A percentile compares a stretch with the other conserved stretches of the same genome.
Evolutionary conservation across 306 rosid genomes (phyloP).

Genomic region (Sicyos baderoa): DNA sequence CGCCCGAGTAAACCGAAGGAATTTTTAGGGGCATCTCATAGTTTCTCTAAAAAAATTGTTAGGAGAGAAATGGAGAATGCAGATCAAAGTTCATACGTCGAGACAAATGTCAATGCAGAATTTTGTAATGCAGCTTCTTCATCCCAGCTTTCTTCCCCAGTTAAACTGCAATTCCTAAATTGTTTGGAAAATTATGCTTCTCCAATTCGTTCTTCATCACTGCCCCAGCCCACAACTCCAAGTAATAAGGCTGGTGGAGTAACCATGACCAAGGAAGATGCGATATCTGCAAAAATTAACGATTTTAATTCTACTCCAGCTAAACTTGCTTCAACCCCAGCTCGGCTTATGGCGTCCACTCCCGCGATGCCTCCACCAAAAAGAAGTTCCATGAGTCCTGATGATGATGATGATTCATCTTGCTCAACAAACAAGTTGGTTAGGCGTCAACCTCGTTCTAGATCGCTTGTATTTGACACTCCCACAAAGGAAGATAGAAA

Average conservation of each 20-base stretch:
- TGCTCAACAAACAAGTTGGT: constrained; percentile 38
- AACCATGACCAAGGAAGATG: constrained; percentile 26
- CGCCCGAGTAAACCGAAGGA: constrained; percentile 24
- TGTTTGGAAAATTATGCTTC: constrained; percentile 15
- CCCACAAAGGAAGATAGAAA: constrained; percentile 42
- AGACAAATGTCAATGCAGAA: constrained; percentile 17
- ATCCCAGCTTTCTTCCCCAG: constrained; percentile 21
- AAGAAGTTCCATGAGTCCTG: constrained; percentile 49
- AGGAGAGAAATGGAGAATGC: too few relatives aligned
- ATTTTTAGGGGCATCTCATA: constrained; percentile 37
- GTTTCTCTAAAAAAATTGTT: constrained; percentile 32
- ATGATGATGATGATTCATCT: constrained; percentile 20
- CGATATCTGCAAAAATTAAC: constrained; percentile 10
- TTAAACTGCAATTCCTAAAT: constrained; percentile 13
- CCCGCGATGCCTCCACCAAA: constrained; percentile 48
- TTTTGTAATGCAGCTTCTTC: constrained; percentile 16
- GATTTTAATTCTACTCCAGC: constrained; percentile 40
- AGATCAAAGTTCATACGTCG: constrained; percentile 23
- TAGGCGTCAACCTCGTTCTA: constrained; percentile 44
- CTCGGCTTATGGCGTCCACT: constrained; percentile 50
- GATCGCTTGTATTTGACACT: constrained; percentile 62
- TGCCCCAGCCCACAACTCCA: constrained; percentile 32
- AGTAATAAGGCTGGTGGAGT: not conserved
- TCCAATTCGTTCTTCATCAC: constrained; percentile 2
- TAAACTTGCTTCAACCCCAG: constrained; percentile 44